Evolutionary conservation across 1,284 basidiomycete species (phyloP).

Genomic region (Cutaneotrichosporon sp.): DNA sequence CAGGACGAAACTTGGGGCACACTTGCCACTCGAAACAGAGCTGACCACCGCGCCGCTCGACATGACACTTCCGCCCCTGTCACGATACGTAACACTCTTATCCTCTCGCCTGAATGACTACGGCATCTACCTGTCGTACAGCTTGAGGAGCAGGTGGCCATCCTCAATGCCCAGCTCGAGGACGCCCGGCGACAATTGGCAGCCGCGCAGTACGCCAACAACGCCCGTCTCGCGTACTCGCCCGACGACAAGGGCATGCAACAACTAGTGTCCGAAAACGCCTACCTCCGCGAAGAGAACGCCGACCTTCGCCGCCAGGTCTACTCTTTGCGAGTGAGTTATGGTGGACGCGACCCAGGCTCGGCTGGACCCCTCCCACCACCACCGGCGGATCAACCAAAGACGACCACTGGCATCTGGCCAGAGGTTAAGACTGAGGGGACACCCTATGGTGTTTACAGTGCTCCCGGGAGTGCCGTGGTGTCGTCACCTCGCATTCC

Average conservation of each 20-base stretch:
- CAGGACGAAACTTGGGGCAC: neutral
- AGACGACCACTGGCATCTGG: slow-evolving; percentile 20
- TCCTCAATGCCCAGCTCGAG: slow-evolving; percentile 44
- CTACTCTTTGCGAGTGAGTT: slow-evolving; percentile 33
- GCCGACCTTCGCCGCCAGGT: slow-evolving; percentile 44
- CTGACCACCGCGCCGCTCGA: neutral
- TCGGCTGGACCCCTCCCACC: slow-evolving; percentile 14
- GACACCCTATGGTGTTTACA: slow-evolving; percentile 17
- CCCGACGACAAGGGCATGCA: slow-evolving; percentile 39
- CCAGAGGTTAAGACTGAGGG: slow-evolving; percentile 24
- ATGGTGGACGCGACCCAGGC: slow-evolving; percentile 15
- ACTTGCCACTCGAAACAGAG: neutral
- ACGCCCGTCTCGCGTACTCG: slow-evolving; percentile 25
- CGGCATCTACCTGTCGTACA: slow-evolving; percentile 14
- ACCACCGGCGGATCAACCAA: slow-evolving; percentile 12
- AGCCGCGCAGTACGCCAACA: slow-evolving; percentile 33
- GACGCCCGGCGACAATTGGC: slow-evolving; percentile 46
- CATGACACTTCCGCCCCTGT: slow-evolving; percentile 9
- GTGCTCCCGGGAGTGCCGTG: slow-evolving; percentile 13
- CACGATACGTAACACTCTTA: slow-evolving; percentile 5
- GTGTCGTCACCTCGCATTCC: slow-evolving; percentile 20
- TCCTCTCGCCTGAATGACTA: neutral
- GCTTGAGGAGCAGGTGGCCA: slow-evolving; percentile 46
- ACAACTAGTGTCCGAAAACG: slow-evolving; percentile 42
- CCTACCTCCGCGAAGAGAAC: slow-evolving; percentile 48